A percentile compares a stretch with the other conserved stretches of the same genome.
These are phyloP conservation scores for Orbilia oligospora DNA, from an alignment of 2,329 filamentous ascomycete species.

Conservation along the genomic window DNA sequence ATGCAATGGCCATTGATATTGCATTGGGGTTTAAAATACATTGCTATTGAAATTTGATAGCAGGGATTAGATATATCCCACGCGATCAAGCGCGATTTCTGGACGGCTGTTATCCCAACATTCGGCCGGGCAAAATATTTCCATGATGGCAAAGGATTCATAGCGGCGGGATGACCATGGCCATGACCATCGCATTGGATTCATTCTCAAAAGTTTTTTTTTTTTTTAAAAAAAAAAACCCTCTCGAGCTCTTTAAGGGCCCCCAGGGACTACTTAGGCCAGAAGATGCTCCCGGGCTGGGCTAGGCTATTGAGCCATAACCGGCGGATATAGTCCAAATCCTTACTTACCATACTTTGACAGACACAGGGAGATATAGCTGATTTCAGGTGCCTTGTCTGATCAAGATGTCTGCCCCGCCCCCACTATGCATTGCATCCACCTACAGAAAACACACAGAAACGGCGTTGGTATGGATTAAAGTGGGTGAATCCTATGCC, in stretches of 20 bases:
- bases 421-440: conserved; percentile 33
- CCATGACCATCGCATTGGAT: conserved; percentile 16
- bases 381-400: not conserved
- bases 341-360: not conserved
- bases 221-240: too few species aligned
- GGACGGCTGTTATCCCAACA: conserved; percentile 10
- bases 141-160: conserved; percentile 43
- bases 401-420: conserved; percentile 33
- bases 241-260: not conserved
- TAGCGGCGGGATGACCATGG: not conserved
- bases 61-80: conserved; percentile 35
- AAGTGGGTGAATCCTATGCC: conserved; percentile 59
- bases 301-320: conserved; percentile 8
- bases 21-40: not conserved
- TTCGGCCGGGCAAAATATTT: conserved; percentile 38
- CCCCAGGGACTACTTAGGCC: not conserved
- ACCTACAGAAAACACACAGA: conserved; percentile 6
- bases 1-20: not conserved
- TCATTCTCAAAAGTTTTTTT: conserved; percentile 11
- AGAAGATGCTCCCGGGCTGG: not conserved
- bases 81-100: conserved; percentile 47
- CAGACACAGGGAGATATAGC: not conserved
- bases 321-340: conserved; percentile 19
- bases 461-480: conserved; percentile 57
- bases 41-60: not conserved